Evolutionary conservation across 257 asterid genomes (phyloP).

Genomic region (Asclepias syriaca): DNA sequence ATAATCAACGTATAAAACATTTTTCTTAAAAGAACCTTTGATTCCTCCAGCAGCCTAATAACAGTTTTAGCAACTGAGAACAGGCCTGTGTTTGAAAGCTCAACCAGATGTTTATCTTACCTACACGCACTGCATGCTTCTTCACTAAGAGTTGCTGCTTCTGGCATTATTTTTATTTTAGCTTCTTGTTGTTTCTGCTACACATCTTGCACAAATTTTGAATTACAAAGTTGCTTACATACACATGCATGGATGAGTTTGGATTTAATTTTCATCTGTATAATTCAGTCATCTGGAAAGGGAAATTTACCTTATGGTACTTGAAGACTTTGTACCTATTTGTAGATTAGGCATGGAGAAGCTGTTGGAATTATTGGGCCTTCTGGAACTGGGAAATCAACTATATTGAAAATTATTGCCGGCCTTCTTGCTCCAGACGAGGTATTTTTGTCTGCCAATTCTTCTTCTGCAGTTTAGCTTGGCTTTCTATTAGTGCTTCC

Average conservation of each 20-base stretch:
- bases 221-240: not conserved
- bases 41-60: not conserved
- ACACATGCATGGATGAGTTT: not conserved
- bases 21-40: not conserved
- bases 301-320: not conserved
- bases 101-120: not conserved
- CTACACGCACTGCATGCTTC: not conserved
- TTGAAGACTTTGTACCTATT: slow-evolving; percentile 14
- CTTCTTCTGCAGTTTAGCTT: not conserved
- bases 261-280: not conserved
- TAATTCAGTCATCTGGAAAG: not conserved
- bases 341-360: slow-evolving; percentile 97
- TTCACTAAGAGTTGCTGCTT: not conserved
- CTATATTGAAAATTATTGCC: slow-evolving; percentile 92
- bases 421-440: slow-evolving; percentile 99
- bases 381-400: slow-evolving; percentile 98
- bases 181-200: not conserved
- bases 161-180: not conserved
- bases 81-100: too few relatives aligned
- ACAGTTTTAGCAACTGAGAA: not conserved
- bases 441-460: slow-evolving; percentile 39
- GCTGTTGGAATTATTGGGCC: slow-evolving; percentile 99
- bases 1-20: not conserved
- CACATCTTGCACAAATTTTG: slow-evolving; percentile 1
- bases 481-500: not conserved